These are phyloP conservation scores for Kwoniella newhampshirensis DNA, from an alignment of 768 basidiomycete species.

Conservation along the genomic window DNA sequence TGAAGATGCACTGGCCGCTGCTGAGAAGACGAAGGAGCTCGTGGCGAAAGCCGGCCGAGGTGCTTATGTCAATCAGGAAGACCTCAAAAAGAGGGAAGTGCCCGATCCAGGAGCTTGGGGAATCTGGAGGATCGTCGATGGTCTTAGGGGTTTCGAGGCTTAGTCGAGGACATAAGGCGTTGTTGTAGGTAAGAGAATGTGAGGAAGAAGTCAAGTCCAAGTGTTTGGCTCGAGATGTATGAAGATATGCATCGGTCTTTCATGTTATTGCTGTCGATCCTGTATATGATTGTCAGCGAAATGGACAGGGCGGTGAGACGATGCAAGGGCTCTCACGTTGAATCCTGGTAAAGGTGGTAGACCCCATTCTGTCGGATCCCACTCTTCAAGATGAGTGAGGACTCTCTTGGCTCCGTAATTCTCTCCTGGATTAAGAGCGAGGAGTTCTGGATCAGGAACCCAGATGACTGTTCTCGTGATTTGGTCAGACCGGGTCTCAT, in stretches of 20 bases:
- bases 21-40: constrained; percentile 70
- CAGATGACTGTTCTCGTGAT: constrained; percentile 49
- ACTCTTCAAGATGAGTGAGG: constrained; percentile 40
- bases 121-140: constrained; percentile 56
- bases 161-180: too few species aligned
- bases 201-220: too few species aligned
- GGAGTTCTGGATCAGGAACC: constrained; percentile 45
- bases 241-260: too few species aligned
- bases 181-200: too few species aligned
- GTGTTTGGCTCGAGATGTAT: too few species aligned
- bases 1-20: constrained; percentile 63
- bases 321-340: constrained; percentile 10
- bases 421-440: constrained; percentile 41
- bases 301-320: too few species aligned
- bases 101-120: constrained; percentile 94
- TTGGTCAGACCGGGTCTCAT: neutral
- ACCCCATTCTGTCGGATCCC: constrained; percentile 45
- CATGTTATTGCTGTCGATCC: too few species aligned
- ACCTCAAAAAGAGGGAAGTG: constrained; percentile 63
- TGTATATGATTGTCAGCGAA: too few species aligned
- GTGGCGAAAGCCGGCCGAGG: constrained; percentile 85
- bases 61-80: constrained; percentile 66
- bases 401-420: constrained; percentile 45
- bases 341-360: constrained; percentile 21
- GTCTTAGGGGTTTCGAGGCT: constrained; percentile 37